These are phyloP conservation scores for Dacryopinax primogenitus DNA, from an alignment of 768 basidiomycete species.

Conservation along the genomic window DNA sequence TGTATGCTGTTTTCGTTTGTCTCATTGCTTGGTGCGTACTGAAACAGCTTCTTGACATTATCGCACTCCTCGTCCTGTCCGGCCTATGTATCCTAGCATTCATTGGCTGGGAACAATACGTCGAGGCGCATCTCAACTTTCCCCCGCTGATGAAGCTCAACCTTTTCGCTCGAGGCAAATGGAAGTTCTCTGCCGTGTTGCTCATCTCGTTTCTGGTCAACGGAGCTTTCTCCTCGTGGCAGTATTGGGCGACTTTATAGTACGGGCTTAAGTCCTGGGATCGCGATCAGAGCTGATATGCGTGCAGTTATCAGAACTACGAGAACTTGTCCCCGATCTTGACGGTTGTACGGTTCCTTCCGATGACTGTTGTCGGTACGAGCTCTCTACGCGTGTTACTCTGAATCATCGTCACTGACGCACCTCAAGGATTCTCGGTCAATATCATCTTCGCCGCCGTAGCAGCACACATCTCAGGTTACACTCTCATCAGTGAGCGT, in stretches of 20 bases:
- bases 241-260: conserved; percentile 33
- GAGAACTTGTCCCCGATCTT: conserved; percentile 40
- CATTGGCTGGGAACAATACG: conserved; percentile 49
- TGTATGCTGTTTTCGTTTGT: conserved; percentile 30
- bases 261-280: neutral
- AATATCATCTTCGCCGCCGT: conserved; percentile 55
- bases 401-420: neutral
- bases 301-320: conserved; percentile 54
- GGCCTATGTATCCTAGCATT: conserved; percentile 46
- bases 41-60: conserved; percentile 41
- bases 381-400: conserved; percentile 21
- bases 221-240: conserved; percentile 31
- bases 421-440: conserved; percentile 19
- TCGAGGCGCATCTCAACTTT: conserved; percentile 31
- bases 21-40: neutral
- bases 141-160: conserved; percentile 55
- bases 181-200: conserved; percentile 50
- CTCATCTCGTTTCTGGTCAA: conserved; percentile 51
- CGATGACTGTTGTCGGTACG: conserved; percentile 58
- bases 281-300: neutral
- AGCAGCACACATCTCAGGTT: conserved; percentile 42
- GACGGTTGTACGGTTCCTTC: conserved; percentile 55
- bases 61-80: conserved; percentile 52
- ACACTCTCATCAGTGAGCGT: conserved; percentile 48
- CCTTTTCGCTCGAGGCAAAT: conserved; percentile 48